phyloP scores from a whole-genome alignment of 2,329 filamentous ascomycete genomes.

The Sarocladium strictum region DNA sequence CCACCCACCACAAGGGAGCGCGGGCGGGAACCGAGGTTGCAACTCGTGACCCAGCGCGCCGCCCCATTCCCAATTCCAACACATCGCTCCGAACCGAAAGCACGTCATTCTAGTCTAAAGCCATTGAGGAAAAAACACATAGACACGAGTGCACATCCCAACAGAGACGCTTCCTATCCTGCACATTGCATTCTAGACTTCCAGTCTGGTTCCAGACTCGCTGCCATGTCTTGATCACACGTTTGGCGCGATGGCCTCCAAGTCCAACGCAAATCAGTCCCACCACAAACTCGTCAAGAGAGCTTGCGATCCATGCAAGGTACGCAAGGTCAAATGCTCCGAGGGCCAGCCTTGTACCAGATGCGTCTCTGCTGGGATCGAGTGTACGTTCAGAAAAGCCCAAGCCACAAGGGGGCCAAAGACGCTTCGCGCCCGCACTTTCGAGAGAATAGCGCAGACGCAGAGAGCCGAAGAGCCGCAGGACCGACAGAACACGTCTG shows the following conservation, averaged over 20 bases:
- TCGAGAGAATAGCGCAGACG: slow-evolving; percentile 31
- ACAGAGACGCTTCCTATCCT: no score
- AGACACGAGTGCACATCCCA: no score
- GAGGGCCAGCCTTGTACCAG: slow-evolving; percentile 39
- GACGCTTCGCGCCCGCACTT: slow-evolving; percentile 37
- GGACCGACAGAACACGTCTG: slow-evolving; percentile 15
- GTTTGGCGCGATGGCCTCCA: background rate
- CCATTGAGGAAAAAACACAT: no score
- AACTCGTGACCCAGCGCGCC: background rate
- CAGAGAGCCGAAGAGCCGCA: slow-evolving; percentile 18
- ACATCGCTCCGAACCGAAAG: background rate
- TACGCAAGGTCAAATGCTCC: slow-evolving; percentile 46
- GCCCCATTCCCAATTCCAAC: no score
- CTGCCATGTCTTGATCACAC: background rate
- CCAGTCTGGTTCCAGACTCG: no score
- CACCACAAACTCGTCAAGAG: slow-evolving; percentile 28
- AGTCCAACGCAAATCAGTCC: background rate
- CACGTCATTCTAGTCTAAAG: no score
- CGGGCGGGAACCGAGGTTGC: background rate
- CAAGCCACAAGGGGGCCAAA: slow-evolving; percentile 40
- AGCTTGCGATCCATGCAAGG: slow-evolving; percentile 46
- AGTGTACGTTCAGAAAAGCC: slow-evolving; percentile 43
- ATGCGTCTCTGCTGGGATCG: slow-evolving; percentile 36
- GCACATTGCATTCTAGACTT: no score
- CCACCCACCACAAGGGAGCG: no score